These are phyloP conservation scores for Rhinocladiella similis DNA, from an alignment of 2,329 filamentous ascomycete species.

Conservation along the genomic window DNA sequence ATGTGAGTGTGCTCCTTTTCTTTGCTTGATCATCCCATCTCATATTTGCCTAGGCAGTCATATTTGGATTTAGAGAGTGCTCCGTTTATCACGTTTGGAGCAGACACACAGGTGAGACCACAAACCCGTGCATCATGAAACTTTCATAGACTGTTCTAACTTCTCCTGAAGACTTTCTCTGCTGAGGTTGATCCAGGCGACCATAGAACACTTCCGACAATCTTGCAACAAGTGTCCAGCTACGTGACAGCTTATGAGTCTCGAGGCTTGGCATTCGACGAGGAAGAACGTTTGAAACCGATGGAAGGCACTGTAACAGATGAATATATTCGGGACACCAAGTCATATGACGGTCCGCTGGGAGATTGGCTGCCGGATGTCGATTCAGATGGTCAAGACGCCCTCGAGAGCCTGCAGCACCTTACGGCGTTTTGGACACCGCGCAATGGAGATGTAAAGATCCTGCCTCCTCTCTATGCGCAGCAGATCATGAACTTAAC, in stretches of 20 bases:
- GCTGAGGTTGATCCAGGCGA: slow-evolving; percentile 21
- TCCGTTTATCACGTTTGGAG: slow-evolving; percentile 22
- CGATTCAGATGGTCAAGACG: slow-evolving; percentile 22
- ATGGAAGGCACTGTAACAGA: slow-evolving; percentile 17
- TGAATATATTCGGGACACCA: slow-evolving; percentile 14
- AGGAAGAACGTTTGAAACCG: slow-evolving; percentile 18
- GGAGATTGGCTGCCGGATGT: slow-evolving; percentile 21
- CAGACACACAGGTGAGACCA: too few relatives aligned
- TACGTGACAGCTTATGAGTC: slow-evolving; percentile 19
- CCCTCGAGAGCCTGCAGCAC: slow-evolving; percentile 16
- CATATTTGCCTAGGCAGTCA: slow-evolving; percentile 11
- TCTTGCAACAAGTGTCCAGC: slow-evolving; percentile 17
- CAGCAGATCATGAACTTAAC: slow-evolving; percentile 22
- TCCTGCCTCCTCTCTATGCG: slow-evolving; percentile 24
- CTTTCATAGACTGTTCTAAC: slow-evolving; percentile 6
- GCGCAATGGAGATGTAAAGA: slow-evolving; percentile 20
- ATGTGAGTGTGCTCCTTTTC: slow-evolving; percentile 7
- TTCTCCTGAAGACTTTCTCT: slow-evolving; percentile 15
- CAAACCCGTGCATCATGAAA: too few relatives aligned
- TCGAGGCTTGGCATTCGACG: slow-evolving; percentile 10
- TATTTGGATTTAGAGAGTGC: slow-evolving; percentile 15
- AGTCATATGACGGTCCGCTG: slow-evolving; percentile 13
- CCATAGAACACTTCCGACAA: slow-evolving; percentile 8
- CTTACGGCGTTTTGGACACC: slow-evolving; percentile 26
- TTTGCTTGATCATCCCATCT: not conserved